Conservation (phyloP, 352 stramenopile species). For the Phytophthora cryptogea region DNA sequence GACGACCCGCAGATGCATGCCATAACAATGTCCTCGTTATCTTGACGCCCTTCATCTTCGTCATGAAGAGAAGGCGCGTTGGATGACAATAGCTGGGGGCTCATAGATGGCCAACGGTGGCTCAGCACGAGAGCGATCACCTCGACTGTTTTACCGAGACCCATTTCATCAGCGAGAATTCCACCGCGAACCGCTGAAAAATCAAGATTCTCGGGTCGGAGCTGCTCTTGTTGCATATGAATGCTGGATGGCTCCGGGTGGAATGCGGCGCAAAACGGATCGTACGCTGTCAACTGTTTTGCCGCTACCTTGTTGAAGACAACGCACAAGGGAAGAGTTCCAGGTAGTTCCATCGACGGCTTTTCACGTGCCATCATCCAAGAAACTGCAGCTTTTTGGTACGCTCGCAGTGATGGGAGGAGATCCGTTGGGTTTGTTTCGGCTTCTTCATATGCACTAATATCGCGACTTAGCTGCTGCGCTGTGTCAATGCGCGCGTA, state of each 20-base stretch:
- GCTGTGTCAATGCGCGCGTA: conserved; percentile 54
- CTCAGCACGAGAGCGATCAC: conserved; percentile 66
- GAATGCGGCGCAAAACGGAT: conserved; percentile 49
- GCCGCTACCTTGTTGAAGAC: conserved; percentile 20
- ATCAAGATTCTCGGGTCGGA: conserved; percentile 15
- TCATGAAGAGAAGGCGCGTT: neutral
- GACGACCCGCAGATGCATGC: conserved; percentile 64
- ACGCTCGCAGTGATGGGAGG: conserved; percentile 92
- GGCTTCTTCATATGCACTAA: conserved; percentile 12
- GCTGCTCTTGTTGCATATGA: conserved; percentile 6
- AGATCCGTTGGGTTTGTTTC: conserved; percentile 32
- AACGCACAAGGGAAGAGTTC: conserved; percentile 11
- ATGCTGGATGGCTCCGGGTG: conserved; percentile 4
- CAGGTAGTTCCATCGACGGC: conserved; percentile 20
- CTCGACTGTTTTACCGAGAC: conserved; percentile 87
- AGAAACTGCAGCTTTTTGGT: conserved; percentile 96
- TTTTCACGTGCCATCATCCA: conserved; percentile 94
- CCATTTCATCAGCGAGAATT: conserved; percentile 94
- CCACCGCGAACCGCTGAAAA: conserved; percentile 60
- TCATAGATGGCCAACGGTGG: conserved; percentile 43
- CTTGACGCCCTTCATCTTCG: neutral
- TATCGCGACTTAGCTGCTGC: conserved; percentile 37
- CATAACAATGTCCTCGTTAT: conserved; percentile 7
- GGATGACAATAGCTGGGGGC: conserved; percentile 18
- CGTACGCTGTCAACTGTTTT: conserved; percentile 27